Base-by-base conservation (phyloP, 2,329 filamentous ascomycete species). In the Scytalidium sp. region DNA sequence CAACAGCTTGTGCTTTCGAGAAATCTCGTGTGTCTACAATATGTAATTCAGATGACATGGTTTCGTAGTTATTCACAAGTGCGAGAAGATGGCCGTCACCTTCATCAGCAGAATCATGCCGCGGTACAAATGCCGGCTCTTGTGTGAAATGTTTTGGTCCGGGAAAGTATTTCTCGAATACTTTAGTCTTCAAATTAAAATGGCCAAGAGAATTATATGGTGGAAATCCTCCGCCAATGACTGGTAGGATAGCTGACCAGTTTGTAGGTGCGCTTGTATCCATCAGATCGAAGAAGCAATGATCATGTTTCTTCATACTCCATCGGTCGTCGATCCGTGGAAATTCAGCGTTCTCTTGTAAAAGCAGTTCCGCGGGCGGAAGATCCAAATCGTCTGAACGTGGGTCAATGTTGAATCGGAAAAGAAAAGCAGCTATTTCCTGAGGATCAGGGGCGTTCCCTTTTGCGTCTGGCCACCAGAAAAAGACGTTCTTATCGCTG, bases 201-300 rank as follows among this genome's bases (percentile, higher is more conserved):
- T 41, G 19, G 22, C n/a, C 42, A 10, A 55, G 15, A 3, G 43
- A 8, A 36, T 55, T 55, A 21, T 43, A 52, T 10, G 32, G n/a
- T 17, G 46, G 45, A 19, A 19, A 29, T n/a, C 49, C 49, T 3
- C 53, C 51, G 20, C 47, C 48, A 32, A 49, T 45, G 9, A 41
- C 32, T 25, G 25, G 43, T n/a, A 21, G 11, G 6, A 53, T 45
- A 42, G n/a, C 43, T 45, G 15, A 25, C 51, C 36, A 51, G 56
- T 3, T 51, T 52, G 4, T 23, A 62, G 57, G 2, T 55, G 50
- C 0, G 71, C 64, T 54, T n/a, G n/a, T n/a, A n/a, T n/a, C n/a
- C n/a, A n/a, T n/a, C n/a, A n/a, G n/a, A n/a, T n/a, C n/a, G n/a
- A 75, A 71, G 72, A 74, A 77, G 59, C 75, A 75, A 59, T 75